These are phyloP conservation scores for Apiotrichum gamsii DNA, from an alignment of 1,284 basidiomycete genomes.

Conservation along the genomic window DNA sequence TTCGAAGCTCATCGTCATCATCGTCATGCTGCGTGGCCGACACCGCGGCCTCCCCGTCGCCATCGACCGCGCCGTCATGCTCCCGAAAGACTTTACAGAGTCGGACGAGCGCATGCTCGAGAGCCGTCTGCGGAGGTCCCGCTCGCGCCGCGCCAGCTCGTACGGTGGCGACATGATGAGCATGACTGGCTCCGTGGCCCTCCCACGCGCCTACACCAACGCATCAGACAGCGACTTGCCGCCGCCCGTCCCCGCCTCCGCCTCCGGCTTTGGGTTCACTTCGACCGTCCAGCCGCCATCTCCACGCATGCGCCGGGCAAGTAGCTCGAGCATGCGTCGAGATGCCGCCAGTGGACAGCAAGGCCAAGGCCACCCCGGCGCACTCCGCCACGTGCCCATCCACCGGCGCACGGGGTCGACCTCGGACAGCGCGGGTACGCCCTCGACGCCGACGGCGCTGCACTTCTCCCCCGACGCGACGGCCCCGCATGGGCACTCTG, in stretches of 20 bases:
- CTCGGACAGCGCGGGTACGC: not conserved
- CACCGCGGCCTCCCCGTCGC: conserved; percentile 42
- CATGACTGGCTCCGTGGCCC: not conserved
- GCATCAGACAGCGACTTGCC: not conserved
- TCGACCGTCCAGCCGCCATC: not conserved
- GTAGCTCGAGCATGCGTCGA: too few species aligned
- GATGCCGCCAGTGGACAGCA: too few species aligned
- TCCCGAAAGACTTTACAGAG: conserved; percentile 41
- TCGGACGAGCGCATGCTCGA: conserved; percentile 39
- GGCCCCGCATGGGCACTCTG: too few species aligned
- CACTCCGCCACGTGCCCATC: too few species aligned
- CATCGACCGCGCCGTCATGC: conserved; percentile 47
- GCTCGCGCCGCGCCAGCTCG: conserved; percentile 5
- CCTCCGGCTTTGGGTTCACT: too few species aligned
- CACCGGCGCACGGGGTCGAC: too few species aligned
- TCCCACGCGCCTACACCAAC: conserved; percentile 9
- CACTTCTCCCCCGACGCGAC: not conserved
- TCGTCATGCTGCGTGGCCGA: conserved; percentile 41
- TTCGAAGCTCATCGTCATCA: conserved; percentile 39
- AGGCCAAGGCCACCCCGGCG: too few species aligned
- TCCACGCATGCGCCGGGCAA: not conserved
- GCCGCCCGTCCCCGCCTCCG: too few species aligned
- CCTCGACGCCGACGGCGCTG: not conserved
- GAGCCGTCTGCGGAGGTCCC: conserved; percentile 20
- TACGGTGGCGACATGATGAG: conserved; percentile 2